phyloP scores from a whole-genome alignment of 768 basidiomycete species.

The Rhizopogon vesiculosus region DNA sequence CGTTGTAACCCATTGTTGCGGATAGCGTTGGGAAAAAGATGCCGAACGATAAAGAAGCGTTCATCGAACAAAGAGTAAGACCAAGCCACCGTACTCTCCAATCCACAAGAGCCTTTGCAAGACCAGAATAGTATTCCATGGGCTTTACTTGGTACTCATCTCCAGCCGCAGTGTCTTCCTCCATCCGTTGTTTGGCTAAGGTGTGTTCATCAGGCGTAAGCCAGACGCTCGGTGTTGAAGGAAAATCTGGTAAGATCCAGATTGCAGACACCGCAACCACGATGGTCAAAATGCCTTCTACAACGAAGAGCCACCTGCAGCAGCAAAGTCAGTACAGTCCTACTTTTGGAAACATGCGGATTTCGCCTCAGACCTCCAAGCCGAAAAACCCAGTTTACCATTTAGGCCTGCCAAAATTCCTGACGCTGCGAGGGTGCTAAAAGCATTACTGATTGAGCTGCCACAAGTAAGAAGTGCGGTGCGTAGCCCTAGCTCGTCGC shows the following conservation, averaged over 20 bases:
- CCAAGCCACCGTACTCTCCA: conserved; percentile 83
- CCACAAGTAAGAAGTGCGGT: conserved; percentile 68
- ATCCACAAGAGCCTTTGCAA: conserved; percentile 57
- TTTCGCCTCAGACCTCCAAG: conserved; percentile 58
- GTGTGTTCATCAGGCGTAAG: conserved; percentile 50
- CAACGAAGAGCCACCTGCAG: conserved; percentile 63
- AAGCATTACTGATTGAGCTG: conserved; percentile 73
- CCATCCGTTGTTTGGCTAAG: conserved; percentile 54
- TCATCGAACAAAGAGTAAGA: conserved; percentile 50
- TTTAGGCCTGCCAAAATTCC: conserved; percentile 69
- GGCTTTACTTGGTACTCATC: conserved; percentile 40
- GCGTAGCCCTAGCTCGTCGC: conserved; percentile 61
- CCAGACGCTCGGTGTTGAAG: conserved; percentile 52
- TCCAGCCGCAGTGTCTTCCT: conserved; percentile 53
- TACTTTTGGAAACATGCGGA: not conserved
- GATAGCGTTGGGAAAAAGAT: conserved; percentile 76
- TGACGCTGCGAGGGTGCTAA: conserved; percentile 77
- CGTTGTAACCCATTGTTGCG: conserved; percentile 63
- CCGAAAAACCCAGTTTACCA: conserved; percentile 56
- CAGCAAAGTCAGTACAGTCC: not conserved
- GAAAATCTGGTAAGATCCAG: conserved; percentile 72
- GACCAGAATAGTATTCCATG: conserved; percentile 34
- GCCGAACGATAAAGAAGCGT: conserved; percentile 62
- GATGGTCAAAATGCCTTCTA: conserved; percentile 58
- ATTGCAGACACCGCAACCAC: conserved; percentile 44